Evolutionary conservation across 176 grass and related monocot species (phyloP), one percentile per base, ranked within the genome.

Genomic region (Cenchrus purpureus): DNA sequence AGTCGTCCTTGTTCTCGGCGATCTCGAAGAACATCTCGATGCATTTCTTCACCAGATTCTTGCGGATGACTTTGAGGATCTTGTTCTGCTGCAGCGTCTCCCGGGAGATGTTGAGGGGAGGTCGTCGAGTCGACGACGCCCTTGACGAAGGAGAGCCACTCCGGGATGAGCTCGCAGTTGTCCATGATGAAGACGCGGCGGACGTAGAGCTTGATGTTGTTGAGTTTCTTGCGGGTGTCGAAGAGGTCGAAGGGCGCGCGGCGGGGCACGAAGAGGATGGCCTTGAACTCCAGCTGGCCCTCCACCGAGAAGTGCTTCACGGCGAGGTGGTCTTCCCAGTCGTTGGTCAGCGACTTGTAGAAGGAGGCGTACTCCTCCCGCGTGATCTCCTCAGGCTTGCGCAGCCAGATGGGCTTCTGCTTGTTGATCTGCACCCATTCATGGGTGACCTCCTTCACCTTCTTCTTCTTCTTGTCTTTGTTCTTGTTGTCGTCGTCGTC

Each of bases 131-230:
- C 91, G 45, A 92, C 91, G 31, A 89, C 90, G 59, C 87, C 87
- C 83, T 92, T 92, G 57, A 90, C 84, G 82, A 93, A 93, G 9
- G 76, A 31, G 0, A 93, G 84, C 70, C 89, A 93, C 76, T 93
- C 91, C 1, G 91, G 91, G 63, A 93, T 90, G 28, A 93, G 87
- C 75, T 89, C 84, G 61, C 86, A 92, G 79, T 92, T 92, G 74
- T 88, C 90, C 90, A 89, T 92, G 83, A 89, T 89, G 90, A 92
- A 92, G 83, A 92, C 91, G 68, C 91, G 85, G 73, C 91, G 79
- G 0, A 92, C 86, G 74, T 92, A 92, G 55, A 92, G 91, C 84
- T 90, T 90, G 81, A 92, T 87, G 79, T 89, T 89, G 90, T 92
- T 92, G 73, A 86, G 70, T 82, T 92, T 89, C 83, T 88, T 92